Evolutionary conservation across 768 basidiomycete species (phyloP).

Genomic region (Calocera viscosa): DNA sequence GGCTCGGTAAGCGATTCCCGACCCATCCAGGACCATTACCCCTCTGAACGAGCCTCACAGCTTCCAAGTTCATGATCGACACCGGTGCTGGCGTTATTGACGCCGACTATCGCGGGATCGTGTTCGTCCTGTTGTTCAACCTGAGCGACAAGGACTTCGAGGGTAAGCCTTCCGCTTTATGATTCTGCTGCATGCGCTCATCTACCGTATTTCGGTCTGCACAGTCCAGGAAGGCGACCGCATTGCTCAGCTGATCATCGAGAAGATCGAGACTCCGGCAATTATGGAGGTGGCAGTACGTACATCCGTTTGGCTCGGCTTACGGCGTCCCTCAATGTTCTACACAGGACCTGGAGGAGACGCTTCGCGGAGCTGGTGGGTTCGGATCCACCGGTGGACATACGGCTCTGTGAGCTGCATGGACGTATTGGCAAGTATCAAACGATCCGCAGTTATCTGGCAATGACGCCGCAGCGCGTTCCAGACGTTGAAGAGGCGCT

Average conservation of each 20-base stretch:
- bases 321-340: background rate
- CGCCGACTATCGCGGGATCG: slow-evolving; percentile 84
- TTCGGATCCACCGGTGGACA: slow-evolving; percentile 96
- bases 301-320: slow-evolving; percentile 10
- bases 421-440: background rate
- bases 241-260: slow-evolving; percentile 90
- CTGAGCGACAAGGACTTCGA: slow-evolving; percentile 79
- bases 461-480: no score
- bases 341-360: slow-evolving; percentile 66
- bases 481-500: no score
- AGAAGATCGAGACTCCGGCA: slow-evolving; percentile 76
- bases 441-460: no score
- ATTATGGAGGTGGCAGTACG: slow-evolving; percentile 75
- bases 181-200: no score
- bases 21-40: background rate
- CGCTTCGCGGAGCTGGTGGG: slow-evolving; percentile 68
- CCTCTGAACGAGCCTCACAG: slow-evolving; percentile 30
- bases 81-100: slow-evolving; percentile 97
- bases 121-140: slow-evolving; percentile 90
- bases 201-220: background rate
- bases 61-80: slow-evolving; percentile 94
- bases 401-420: slow-evolving; percentile 26
- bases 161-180: slow-evolving; percentile 33
- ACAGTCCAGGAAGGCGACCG: slow-evolving; percentile 86
- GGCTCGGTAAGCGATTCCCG: slow-evolving; percentile 54